Percentiles rank a stretch among this genome's conserved stretches.
Conservation (phyloP, 1,284 basidiomycete species). For the Mrakiaceae sp. region DNA sequence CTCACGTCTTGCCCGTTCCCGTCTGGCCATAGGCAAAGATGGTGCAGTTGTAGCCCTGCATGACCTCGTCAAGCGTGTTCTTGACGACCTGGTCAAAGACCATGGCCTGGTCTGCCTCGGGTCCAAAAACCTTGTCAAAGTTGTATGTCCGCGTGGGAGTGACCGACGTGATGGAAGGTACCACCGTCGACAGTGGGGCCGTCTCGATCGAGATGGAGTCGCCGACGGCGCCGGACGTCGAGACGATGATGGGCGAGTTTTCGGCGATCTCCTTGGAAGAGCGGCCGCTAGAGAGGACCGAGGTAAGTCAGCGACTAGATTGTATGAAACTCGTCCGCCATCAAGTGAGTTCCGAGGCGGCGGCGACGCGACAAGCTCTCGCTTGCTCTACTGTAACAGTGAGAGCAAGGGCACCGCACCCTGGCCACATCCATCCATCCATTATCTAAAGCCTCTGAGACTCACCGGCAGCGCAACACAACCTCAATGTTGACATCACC, state of each 20-base stretch:
- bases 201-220: constrained; percentile 70
- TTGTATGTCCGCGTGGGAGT: constrained; percentile 62
- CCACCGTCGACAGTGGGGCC: constrained; percentile 44
- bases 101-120: constrained; percentile 91
- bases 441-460: neutral
- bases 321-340: neutral
- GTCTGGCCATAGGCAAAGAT: constrained; percentile 99
- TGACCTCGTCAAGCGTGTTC: constrained; percentile 84
- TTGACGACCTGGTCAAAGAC: constrained; percentile 88
- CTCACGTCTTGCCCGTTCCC: constrained; percentile 95
- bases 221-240: constrained; percentile 49
- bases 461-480: constrained; percentile 70
- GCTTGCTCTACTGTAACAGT: neutral
- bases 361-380: neutral
- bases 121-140: constrained; percentile 89
- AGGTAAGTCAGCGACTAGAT: too few species aligned
- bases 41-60: constrained; percentile 95
- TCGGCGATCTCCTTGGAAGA: constrained; percentile 53
- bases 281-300: constrained; percentile 46
- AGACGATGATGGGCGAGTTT: constrained; percentile 70
- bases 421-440: neutral
- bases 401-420: neutral
- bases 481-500: constrained; percentile 63
- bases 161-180: constrained; percentile 30
- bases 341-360: neutral